Base-by-base conservation (phyloP, 352 stramenopile species). In the Pelagophyceae sp. region DNA sequence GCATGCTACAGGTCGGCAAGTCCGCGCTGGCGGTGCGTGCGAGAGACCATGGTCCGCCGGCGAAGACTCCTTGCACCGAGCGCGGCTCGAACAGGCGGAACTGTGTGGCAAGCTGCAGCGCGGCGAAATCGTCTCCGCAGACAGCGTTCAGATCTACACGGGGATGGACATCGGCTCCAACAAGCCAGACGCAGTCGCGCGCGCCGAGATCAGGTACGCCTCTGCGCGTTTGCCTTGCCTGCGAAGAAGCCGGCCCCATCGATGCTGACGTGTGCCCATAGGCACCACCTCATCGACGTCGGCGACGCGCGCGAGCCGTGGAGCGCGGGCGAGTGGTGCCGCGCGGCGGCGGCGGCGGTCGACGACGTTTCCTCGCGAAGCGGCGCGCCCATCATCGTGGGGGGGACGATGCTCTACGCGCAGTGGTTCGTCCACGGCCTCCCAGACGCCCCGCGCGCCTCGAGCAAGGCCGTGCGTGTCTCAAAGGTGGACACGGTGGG, bases 391-490 rank as follows among this genome's bases (percentile, higher is more conserved):
- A 83, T 94, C 3, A 83, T 94, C 32, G 87, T 90, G 17, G 89
- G 89, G 50, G 89, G 89, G 17, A 94, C 88, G 6, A 92, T 92
- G 87, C 91, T 94, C 85, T 94, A 94, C 80, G 35, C 90, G 0
- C 82, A 91, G 69, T 94, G 89, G 89, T 79, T 91, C 25, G 81
- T 90, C 0, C 83, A 87, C 78, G 87, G 87, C 58, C 67, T 76
- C 74, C 87, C 87, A 0, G 86, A 90, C 82, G 86, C 84, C 20
- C 77, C 83, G 23, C 67, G 77, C 79, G 82, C 84, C 51, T 87
- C 83, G 27, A 70, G 80, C 25, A 61, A 79, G 27, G 87, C 84
- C 0, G 38, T 29, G 25, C n/a, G n/a, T n/a, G n/a, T n/a, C n/a
- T n/a, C n/a, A n/a, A n/a, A n/a, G n/a, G n/a, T n/a, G n/a, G n/a